A percentile compares a stretch with the other conserved stretches of the same genome.
Conservation (phyloP, 495 filamentous ascomycete genomes). For the Bombardia bombarda region DNA sequence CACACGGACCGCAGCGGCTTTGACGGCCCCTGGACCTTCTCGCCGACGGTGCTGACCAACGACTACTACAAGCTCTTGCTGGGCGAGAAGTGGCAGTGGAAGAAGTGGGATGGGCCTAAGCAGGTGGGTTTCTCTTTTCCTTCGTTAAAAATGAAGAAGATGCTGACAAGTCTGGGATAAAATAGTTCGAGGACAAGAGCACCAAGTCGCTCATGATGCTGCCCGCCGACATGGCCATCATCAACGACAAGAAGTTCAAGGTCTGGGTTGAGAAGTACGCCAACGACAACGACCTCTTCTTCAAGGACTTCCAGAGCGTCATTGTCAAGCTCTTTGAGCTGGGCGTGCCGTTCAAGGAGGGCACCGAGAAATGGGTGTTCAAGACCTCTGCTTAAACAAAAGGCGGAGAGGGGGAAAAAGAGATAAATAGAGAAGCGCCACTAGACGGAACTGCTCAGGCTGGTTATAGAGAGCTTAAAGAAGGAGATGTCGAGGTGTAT, state of each 20-base stretch:
- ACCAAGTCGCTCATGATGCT: constrained; percentile 95
- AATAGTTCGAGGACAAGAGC: constrained; percentile 73
- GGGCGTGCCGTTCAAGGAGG: constrained; percentile 78
- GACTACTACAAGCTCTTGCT: constrained; percentile 85
- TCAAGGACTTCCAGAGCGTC: constrained; percentile 81
- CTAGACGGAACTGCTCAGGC: too few species aligned
- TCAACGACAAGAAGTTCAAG: constrained; percentile 85
- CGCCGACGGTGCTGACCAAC: constrained; percentile 87
- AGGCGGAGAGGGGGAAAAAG: too few species aligned
- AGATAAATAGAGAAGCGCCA: too few species aligned
- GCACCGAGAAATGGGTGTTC: constrained; percentile 63
- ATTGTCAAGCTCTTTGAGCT: constrained; percentile 83
- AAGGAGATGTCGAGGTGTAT: too few species aligned
- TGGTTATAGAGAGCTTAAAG: too few species aligned
- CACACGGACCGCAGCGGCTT: constrained; percentile 85
- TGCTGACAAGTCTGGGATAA: background rate
- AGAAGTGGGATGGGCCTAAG: constrained; percentile 89
- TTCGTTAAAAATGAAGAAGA: background rate
- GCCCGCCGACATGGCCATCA: constrained; percentile 78
- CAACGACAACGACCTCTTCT: constrained; percentile 85
- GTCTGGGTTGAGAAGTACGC: constrained; percentile 83
- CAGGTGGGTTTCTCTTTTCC: constrained; percentile 27
- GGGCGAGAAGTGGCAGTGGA: constrained; percentile 84
- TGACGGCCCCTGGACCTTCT: constrained; percentile 94
- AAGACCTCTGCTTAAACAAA: constrained; percentile 38